Conservation (phyloP, 345 rosid genomes). For the Gossypium australe region DNA sequence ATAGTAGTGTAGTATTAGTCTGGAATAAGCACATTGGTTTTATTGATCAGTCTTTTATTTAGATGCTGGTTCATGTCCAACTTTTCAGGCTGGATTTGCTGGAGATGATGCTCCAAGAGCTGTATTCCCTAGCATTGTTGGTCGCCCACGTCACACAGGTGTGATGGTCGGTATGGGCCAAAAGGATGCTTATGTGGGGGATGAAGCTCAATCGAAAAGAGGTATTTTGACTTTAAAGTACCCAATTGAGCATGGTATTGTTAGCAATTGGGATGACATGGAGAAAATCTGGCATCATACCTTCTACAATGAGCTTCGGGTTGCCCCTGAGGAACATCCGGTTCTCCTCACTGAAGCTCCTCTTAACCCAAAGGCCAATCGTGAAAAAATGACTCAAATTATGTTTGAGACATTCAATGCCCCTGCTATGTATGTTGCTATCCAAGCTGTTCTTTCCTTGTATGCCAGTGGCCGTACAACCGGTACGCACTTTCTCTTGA, state of each 20-base stretch:
- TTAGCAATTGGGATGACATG: constrained; percentile 97
- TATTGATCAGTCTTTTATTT: not conserved
- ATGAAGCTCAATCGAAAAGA: constrained; percentile 74
- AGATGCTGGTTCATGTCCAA: constrained; percentile 24
- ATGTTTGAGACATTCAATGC: constrained; percentile 93
- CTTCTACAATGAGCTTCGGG: constrained; percentile 85
- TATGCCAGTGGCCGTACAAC: constrained; percentile 80
- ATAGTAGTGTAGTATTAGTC: not conserved
- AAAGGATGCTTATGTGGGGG: constrained; percentile 89
- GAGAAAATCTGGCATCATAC: constrained; percentile 98
- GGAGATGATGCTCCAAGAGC: constrained; percentile 76
- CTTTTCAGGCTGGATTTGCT: constrained; percentile 52
- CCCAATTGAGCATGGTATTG: constrained; percentile 92
- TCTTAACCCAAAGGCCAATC: constrained; percentile 73
- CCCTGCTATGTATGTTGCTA: constrained; percentile 91
- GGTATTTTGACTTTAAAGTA: constrained; percentile 75
- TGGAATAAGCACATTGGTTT: not conserved
- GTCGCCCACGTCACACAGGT: constrained; percentile 93
- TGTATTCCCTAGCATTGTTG: constrained; percentile 65
- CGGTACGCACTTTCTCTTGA: constrained; percentile 30
- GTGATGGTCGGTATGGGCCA: constrained; percentile 89
- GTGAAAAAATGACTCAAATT: constrained; percentile 91
- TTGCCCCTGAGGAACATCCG: constrained; percentile 72
- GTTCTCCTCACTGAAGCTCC: constrained; percentile 78
- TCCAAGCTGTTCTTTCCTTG: constrained; percentile 81